These are phyloP conservation scores for Allium sativum DNA, from an alignment of 106 monocot genomes.

Conservation along the genomic window DNA sequence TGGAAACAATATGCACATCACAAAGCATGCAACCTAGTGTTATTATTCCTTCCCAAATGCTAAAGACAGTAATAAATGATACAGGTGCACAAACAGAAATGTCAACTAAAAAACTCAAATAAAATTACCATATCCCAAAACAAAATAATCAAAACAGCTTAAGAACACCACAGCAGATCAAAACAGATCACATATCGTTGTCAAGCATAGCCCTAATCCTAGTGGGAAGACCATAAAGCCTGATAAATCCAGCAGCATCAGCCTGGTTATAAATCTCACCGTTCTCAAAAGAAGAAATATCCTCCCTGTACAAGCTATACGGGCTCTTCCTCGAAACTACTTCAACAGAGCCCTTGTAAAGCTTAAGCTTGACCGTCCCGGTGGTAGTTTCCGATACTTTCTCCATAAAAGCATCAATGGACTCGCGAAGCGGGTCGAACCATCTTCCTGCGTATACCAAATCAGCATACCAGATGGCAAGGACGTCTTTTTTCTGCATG, in stretches of 20 bases:
- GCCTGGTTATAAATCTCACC: conserved; percentile 86
- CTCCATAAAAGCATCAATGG: conserved; percentile 84
- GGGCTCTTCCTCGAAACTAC: conserved; percentile 62
- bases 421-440: conserved; percentile 77
- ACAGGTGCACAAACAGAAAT: too few species aligned
- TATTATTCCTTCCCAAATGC: too few species aligned
- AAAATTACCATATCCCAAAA: too few species aligned
- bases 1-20: too few species aligned
- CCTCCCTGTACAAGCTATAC: conserved; percentile 73
- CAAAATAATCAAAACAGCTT: too few species aligned
- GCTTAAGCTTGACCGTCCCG: conserved; percentile 63
- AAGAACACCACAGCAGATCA: neutral
- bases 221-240: conserved; percentile 72
- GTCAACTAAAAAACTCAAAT: too few species aligned
- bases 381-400: conserved; percentile 61
- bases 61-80: too few species aligned
- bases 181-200: conserved; percentile 20
- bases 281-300: conserved; percentile 91
- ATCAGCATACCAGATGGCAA: conserved; percentile 87
- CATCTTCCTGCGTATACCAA: conserved; percentile 85
- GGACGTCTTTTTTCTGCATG: conserved; percentile 60
- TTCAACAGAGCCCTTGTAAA: conserved; percentile 73
- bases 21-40: too few species aligned
- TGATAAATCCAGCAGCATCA: conserved; percentile 92
- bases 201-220: conserved; percentile 58